Base-by-base conservation (phyloP, 768 basidiomycete species). In the Coprinellus micaceus region DNA sequence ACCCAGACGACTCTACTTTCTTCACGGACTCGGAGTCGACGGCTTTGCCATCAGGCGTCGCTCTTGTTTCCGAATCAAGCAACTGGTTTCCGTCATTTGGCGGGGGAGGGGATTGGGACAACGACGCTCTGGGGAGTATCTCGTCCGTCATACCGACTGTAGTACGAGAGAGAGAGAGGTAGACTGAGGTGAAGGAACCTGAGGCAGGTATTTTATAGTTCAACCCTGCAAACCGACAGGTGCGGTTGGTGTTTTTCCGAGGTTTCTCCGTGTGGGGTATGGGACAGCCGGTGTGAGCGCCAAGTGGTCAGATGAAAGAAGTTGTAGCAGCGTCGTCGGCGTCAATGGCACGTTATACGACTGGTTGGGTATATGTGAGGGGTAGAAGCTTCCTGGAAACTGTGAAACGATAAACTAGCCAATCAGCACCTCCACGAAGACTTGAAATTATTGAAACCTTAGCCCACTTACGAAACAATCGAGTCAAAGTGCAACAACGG, bases 221-320 rank as follows among this genome's bases (percentile, higher is more conserved):
- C 1, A 30, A 49, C 24, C 24, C 21, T 28, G 11, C 30, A 25
- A 15, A n/a, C n/a, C 26, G 47, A 15, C 24, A 15, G 25, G 11
- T 30, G 25, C n/a, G 47, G 26, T 13, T 15, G 30, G 21, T 22
- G 47, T 49, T 49, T 28, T 13, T 49, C 47, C 47, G 47, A 49
- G 47, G 47, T 49, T 28, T 29, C n/a, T 49, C 47, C 47, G 47
- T 19, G 47, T 49, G 47, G 26, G 47, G 47, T 49, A 30, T 10
- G 36, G 21, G 7, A 22, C 19, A 44, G 21, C 26, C 30, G 26
- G 25, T 19, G 30, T 26, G 47, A 21, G 36, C 17, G n/a, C 36
- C 10, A 37, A 19, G 41, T 22, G 11, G 41, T 44, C 11, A 19
- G 10, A 19, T 49, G 47, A 49, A 30, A 12, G 26, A 17, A 28